Conservation (phyloP, 768 basidiomycete species). For the Coprinopsis marcescibilis region DNA sequence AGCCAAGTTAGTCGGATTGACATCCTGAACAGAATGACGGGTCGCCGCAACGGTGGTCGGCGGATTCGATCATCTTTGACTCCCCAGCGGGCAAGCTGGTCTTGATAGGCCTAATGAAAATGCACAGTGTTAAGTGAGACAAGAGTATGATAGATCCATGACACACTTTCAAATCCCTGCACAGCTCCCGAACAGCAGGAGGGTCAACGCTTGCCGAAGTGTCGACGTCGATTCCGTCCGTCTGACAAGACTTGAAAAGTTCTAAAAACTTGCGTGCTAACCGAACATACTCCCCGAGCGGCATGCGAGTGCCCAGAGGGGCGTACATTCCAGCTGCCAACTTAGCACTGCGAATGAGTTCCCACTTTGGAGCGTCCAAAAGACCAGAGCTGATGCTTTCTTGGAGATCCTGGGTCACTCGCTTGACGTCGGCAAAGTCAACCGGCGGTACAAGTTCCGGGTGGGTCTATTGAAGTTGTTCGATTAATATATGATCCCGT, state of each 20-base stretch:
- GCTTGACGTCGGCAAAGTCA: conserved; percentile 53
- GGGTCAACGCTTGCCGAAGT: conserved; percentile 17
- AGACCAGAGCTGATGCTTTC: conserved; percentile 71
- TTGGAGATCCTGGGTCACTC: conserved; percentile 56
- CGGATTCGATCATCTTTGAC: conserved; percentile 87
- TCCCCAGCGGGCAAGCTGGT: conserved; percentile 56
- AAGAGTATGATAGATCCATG: conserved; percentile 9
- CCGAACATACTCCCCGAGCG: conserved; percentile 78
- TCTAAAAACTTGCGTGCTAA: conserved; percentile 72
- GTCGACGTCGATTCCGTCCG: conserved; percentile 16
- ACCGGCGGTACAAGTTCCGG: conserved; percentile 69
- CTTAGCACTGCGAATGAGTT: conserved; percentile 67
- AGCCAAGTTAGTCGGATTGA: conserved; percentile 61
- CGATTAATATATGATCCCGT: neutral
- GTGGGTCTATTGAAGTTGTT: conserved; percentile 43
- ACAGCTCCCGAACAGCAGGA: conserved; percentile 27
- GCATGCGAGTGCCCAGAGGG: conserved; percentile 83
- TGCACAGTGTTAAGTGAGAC: no score
- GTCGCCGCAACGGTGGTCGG: conserved; percentile 49
- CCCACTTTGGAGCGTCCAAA: conserved; percentile 83
- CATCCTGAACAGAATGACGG: conserved; percentile 57
- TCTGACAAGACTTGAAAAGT: conserved; percentile 51
- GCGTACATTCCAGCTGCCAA: conserved; percentile 77
- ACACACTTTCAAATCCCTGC: conserved; percentile 64
- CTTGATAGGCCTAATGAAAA: conserved; percentile 75